Evolutionary conservation across 2,329 filamentous ascomycete genomes (phyloP).

Genomic region (Sporothrix phasma): DNA sequence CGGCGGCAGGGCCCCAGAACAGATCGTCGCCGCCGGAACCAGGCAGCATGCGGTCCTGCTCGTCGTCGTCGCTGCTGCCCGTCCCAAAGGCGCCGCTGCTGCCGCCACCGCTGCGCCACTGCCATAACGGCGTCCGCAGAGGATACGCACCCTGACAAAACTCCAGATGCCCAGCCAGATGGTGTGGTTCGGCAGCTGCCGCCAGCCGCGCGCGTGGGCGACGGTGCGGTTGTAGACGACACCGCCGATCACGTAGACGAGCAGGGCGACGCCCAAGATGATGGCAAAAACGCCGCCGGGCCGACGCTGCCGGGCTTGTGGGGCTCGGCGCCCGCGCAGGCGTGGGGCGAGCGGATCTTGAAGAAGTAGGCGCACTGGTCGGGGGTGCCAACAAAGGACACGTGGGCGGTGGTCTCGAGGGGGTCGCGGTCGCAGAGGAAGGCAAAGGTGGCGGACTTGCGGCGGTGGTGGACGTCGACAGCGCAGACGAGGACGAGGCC

Average conservation of each 20-base stretch:
- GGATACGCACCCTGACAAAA: constrained; percentile 63
- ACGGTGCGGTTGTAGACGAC: constrained; percentile 94
- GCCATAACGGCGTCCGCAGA: constrained; percentile 8
- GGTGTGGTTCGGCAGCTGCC: constrained; percentile 86
- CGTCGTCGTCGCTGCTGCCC: neutral
- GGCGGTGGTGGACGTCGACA: constrained; percentile 29
- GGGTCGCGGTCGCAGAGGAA: constrained; percentile 87
- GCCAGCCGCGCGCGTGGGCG: constrained; percentile 88
- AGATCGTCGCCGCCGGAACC: neutral
- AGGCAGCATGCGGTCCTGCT: neutral
- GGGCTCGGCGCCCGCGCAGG: constrained; percentile 59
- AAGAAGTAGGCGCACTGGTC: constrained; percentile 96
- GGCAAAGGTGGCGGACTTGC: constrained; percentile 79
- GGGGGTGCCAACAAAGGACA: constrained; percentile 79
- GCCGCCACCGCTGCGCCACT: neutral
- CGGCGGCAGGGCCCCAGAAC: neutral
- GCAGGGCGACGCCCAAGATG: constrained; percentile 64
- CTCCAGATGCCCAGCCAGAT: constrained; percentile 82
- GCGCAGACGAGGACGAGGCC: neutral
- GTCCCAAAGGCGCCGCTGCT: neutral
- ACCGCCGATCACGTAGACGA: constrained; percentile 85
- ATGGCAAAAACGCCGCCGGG: constrained; percentile 71
- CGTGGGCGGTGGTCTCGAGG: constrained; percentile 52
- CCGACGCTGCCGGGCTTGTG: constrained; percentile 63
- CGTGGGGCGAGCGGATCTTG: constrained; percentile 75